Evolutionary conservation across 352 stramenopile genomes (phyloP).

Genomic region (Phytophthora idaei): DNA sequence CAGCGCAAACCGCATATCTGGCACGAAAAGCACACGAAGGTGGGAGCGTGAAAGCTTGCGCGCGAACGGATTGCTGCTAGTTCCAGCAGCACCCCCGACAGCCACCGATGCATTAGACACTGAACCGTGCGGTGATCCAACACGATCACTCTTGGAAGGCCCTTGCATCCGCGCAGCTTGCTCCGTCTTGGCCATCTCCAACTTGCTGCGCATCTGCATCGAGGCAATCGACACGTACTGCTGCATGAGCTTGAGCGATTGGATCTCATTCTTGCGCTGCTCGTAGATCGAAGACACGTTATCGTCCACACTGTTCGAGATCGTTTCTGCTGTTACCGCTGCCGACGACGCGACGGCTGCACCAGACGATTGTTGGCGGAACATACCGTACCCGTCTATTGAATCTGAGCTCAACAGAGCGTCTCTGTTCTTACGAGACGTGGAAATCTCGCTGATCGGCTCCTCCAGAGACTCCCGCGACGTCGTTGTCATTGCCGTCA

Average conservation of each 20-base stretch:
- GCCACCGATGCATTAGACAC: slow-evolving; percentile 35
- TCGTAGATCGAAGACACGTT: slow-evolving; percentile 52
- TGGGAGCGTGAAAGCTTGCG: slow-evolving; percentile 67
- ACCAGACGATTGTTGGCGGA: slow-evolving; percentile 39
- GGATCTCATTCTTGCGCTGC: slow-evolving; percentile 76
- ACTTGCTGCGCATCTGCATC: slow-evolving; percentile 90
- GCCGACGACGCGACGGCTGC: slow-evolving; percentile 33
- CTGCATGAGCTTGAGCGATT: slow-evolving; percentile 85
- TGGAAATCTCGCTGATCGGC: slow-evolving; percentile 23
- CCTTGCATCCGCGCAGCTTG: slow-evolving; percentile 75
- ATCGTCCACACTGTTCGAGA: slow-evolving; percentile 33
- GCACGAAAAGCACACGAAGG: slow-evolving; percentile 63
- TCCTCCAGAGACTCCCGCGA: slow-evolving; percentile 40
- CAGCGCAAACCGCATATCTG: slow-evolving; percentile 68
- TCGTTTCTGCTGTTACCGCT: slow-evolving; percentile 25
- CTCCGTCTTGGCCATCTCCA: slow-evolving; percentile 84
- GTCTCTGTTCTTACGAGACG: slow-evolving; percentile 41
- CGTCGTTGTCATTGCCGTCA: slow-evolving; percentile 27
- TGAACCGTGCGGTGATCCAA: slow-evolving; percentile 29
- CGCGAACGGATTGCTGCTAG: slow-evolving; percentile 49
- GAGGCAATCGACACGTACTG: slow-evolving; percentile 89
- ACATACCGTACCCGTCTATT: slow-evolving; percentile 59
- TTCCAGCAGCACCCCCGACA: slow-evolving; percentile 24
- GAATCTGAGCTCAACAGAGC: slow-evolving; percentile 72
- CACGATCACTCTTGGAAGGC: slow-evolving; percentile 41